phyloP scores from a whole-genome alignment of 768 basidiomycete species.

The Mycena leptocephala region DNA sequence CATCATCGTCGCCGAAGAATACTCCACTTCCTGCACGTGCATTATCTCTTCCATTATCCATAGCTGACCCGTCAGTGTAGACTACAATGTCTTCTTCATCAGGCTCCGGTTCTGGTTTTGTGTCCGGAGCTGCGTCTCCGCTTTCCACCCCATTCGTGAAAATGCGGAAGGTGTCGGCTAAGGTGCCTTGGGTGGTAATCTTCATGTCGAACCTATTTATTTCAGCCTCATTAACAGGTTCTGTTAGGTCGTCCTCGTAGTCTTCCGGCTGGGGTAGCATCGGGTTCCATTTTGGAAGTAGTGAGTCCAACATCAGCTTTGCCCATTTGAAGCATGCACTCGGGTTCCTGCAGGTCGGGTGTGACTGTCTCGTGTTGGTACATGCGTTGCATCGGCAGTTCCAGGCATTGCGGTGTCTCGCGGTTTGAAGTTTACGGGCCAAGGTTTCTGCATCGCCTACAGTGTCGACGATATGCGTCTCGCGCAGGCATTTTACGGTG shows the following conservation, averaged over 20 bases:
- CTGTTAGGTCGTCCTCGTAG: neutral
- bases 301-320: neutral
- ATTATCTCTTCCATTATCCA: too few species aligned
- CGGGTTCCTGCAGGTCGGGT: neutral
- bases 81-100: too few species aligned
- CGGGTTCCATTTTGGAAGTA: neutral
- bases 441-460: neutral
- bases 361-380: neutral
- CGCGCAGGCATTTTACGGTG: neutral
- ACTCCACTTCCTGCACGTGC: too few species aligned
- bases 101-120: too few species aligned
- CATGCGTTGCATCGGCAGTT: neutral
- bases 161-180: too few species aligned
- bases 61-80: too few species aligned
- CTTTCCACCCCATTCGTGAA: too few species aligned
- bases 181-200: too few species aligned
- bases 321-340: neutral
- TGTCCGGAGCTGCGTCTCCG: too few species aligned
- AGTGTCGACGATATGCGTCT: neutral
- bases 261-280: neutral
- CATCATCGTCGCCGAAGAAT: too few species aligned
- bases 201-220: neutral
- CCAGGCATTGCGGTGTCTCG: neutral
- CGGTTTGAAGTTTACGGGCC: neutral
- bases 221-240: neutral